Percentiles rank a stretch among this genome's conserved stretches.
Evolutionary conservation across 768 basidiomycete genomes (phyloP).

Genomic region (Megacollybia marginata): DNA sequence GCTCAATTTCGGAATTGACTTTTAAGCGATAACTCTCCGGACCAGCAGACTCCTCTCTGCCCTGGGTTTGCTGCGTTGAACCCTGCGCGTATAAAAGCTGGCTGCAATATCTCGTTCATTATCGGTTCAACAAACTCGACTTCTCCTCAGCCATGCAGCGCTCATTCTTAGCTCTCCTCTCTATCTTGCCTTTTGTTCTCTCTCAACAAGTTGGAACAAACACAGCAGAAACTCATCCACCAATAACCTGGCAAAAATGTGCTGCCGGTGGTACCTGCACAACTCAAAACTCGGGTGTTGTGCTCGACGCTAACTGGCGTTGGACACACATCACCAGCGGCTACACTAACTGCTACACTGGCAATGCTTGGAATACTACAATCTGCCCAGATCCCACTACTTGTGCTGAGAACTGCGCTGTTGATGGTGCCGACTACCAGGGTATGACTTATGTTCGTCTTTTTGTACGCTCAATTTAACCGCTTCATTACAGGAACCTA

Average conservation of each 20-base stretch:
- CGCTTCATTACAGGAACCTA: slow-evolving; percentile 20
- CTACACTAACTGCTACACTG: slow-evolving; percentile 39
- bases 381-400: slow-evolving; percentile 41
- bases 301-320: slow-evolving; percentile 45
- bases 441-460: not conserved
- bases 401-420: slow-evolving; percentile 27
- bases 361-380: slow-evolving; percentile 43
- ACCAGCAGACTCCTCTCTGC: not conserved
- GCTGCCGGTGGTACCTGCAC: slow-evolving; percentile 35
- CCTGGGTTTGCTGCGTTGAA: not conserved
- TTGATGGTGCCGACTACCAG: slow-evolving; percentile 17
- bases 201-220: slow-evolving; percentile 46
- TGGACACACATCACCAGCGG: slow-evolving; percentile 33
- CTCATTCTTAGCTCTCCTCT: not conserved
- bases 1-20: too few relatives aligned
- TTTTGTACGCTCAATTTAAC: not conserved
- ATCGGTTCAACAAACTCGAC: not conserved
- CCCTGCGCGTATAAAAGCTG: not conserved
- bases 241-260: slow-evolving; percentile 38
- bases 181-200: not conserved
- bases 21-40: not conserved
- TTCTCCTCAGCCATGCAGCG: not conserved
- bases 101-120: not conserved
- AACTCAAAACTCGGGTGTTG: slow-evolving; percentile 21
- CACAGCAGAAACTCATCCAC: slow-evolving; percentile 42